Percentiles rank a stretch among this genome's conserved stretches.
Evolutionary conservation across 192 early-diverging fungal genomes (phyloP).

Genomic region (Anaeromyces robustus): DNA sequence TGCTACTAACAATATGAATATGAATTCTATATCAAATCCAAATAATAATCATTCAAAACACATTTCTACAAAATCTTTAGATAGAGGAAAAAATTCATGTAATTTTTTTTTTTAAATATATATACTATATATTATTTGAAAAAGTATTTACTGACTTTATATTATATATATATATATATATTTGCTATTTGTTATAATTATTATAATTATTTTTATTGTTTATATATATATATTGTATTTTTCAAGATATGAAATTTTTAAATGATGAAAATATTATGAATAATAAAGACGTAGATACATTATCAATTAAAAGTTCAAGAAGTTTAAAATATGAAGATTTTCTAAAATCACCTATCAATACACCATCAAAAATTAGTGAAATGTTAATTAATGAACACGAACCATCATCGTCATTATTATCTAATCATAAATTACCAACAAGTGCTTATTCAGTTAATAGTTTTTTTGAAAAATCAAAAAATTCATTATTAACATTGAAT

Average conservation of each 20-base stretch:
- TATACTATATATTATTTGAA: no score
- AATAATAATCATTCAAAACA: not conserved
- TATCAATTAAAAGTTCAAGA: not conserved
- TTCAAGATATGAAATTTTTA: not conserved
- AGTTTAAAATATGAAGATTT: not conserved
- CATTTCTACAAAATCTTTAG: not conserved
- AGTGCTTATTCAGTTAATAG: not conserved
- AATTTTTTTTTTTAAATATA: not conserved
- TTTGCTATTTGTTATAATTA: no score
- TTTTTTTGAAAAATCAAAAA: not conserved
- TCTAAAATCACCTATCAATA: not conserved
- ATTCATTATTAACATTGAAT: not conserved
- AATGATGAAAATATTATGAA: not conserved
- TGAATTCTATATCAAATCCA: not conserved
- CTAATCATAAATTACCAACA: not conserved
- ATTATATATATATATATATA: no score
- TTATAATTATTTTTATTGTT: not conserved
- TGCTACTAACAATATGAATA: not conserved
- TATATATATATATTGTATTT: no score
- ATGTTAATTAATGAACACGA: not conserved
- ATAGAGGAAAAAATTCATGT: not conserved
- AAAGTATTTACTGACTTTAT: no score
- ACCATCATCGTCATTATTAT: no score
- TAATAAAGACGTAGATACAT: not conserved
- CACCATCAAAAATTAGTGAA: not conserved